These are phyloP conservation scores for Scalesia atractyloides DNA, from an alignment of 129 eudicot genomes.

Conservation along the genomic window DNA sequence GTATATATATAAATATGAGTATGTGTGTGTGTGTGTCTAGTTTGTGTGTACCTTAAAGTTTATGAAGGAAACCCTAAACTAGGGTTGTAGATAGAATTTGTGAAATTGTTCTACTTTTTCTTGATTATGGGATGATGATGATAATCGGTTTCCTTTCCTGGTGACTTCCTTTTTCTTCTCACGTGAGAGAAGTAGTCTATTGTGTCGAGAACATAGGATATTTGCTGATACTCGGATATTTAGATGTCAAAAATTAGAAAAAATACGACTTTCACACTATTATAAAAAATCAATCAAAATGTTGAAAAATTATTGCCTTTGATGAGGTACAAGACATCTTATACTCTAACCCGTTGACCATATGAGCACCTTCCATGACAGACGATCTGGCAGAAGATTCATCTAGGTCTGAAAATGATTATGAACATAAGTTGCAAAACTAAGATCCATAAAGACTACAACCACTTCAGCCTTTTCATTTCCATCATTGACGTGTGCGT, in stretches of 20 bases:
- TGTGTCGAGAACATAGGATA: slow-evolving; percentile 90
- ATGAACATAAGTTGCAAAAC: slow-evolving; percentile 71
- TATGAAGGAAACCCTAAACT: slow-evolving; percentile 4
- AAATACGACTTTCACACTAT: background rate
- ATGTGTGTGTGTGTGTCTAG: too few relatives aligned
- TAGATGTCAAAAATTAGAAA: background rate
- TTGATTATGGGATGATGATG: slow-evolving; percentile 15
- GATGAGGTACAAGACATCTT: slow-evolving; percentile 79
- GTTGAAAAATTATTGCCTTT: slow-evolving; percentile 40
- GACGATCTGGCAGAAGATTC: slow-evolving; percentile 47
- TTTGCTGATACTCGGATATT: slow-evolving; percentile 44
- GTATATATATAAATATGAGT: too few relatives aligned
- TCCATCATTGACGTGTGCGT: too few relatives aligned
- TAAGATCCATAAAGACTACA: slow-evolving; percentile 84
- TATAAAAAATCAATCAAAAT: background rate
- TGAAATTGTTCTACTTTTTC: slow-evolving; percentile 58
- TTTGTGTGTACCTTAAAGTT: slow-evolving; percentile 20
- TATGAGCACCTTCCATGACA: slow-evolving; percentile 61
- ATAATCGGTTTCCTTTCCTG: slow-evolving; percentile 19
- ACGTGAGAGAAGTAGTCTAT: slow-evolving; percentile 70
- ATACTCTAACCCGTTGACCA: slow-evolving; percentile 84
- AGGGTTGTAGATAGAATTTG: slow-evolving; percentile 49
- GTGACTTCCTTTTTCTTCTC: slow-evolving; percentile 43
- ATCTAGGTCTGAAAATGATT: slow-evolving; percentile 62
- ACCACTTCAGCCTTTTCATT: slow-evolving; percentile 82